Base-by-base conservation (phyloP, 345 rosid species). In the Populus ilicifolia region DNA sequence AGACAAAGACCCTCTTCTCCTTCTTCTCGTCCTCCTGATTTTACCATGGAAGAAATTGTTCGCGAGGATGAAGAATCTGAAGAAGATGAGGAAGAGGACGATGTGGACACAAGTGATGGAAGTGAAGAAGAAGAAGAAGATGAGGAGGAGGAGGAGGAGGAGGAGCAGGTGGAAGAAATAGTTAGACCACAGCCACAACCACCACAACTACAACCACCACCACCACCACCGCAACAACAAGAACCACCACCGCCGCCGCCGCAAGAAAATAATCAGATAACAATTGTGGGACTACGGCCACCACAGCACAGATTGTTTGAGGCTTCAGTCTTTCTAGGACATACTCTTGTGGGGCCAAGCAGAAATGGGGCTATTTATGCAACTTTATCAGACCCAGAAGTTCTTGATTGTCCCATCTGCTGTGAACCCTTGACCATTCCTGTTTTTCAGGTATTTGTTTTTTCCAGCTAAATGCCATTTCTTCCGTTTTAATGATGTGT, bases 331-430 rank as follows among this genome's bases (percentile, higher is more conserved):
- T 18, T 52, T 52, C 59, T 52, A 52, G 59, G n/a, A 20, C 59
- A 0, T 52, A 20, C 8, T 9, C 59, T 52, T 7, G 59, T 20
- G 10, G 8, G 59, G 23, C 11, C 59, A 20, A 20, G 59, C 59
- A 52, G 23, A 52, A 52, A 52, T 52, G 59, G 59, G 8, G 59
- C 23, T 52, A 52, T 52, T 20, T 2, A 0, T 52, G 59, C 21
- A 52, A 20, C n/a, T 52, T 6, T 52, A 52, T 52, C 59, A 52
- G 93, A 89, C 75, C 85, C 89, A 4, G 89, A 88, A 27, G 85
- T 87, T 41, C 82, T 88, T 30, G 93, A 89, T 78, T 89, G 93
- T 76, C 61, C 81, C 54, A 78, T 85, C 66, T 88, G 93, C 81
- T 84, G 6, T 23, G 85, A 88, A 68, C 75, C 93, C 17, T 81